Evolutionary conservation across 2,329 filamentous ascomycete genomes (phyloP), one percentile per base, ranked within the genome.

Genomic region (Gnomoniopsis sp.): DNA sequence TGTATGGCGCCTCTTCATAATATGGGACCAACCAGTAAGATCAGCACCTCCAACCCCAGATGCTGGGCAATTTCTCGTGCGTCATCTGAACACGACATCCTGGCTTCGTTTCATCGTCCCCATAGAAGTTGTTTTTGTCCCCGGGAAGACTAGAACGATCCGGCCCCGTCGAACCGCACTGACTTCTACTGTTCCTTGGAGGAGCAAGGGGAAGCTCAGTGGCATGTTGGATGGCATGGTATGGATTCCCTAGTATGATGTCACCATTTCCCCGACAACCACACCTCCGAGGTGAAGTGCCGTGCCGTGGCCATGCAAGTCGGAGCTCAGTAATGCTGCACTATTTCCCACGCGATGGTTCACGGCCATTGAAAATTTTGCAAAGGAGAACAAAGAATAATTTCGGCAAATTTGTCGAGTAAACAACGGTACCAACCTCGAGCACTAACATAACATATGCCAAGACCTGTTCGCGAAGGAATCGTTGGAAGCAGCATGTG

Each of bases 11-110:
- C 17, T 46, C 38, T 41, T 6, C 38, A 15, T 6, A 8, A 41
- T 15, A 15, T n/a, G 3, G 6, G 38, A 15, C 38, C 4, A 41
- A 3, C 14, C 14, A n/a, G 6, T 23, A n/a, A 38, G 41, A 46
- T 22, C 19, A 6, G 22, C 12, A 41, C 12, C 50, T 17, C 55
- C 30, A 51, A 30, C 23, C 26, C 48, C 26, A 49, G 49, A 57
- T 23, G 34, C 41, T 22, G 33, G 46, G 47, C 19, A 43, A 21
- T 46, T 30, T 52, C 48, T 59, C 36, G 38, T 59, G 38, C 57
- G 53, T 59, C 57, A 56, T 44, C 53, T 46, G 41, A 48, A 47
- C 55, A 19, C 47, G 38, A 43, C 38, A 43, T 46, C 43, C 43
- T 47, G 49, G 47, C 51, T 36, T 23, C 22, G 53, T 43, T 49